A percentile compares a stretch with the other conserved stretches of the same genome.
Evolutionary conservation across 164 flowering plant species (phyloP).

Genomic region (Macadamia tetraphylla): DNA sequence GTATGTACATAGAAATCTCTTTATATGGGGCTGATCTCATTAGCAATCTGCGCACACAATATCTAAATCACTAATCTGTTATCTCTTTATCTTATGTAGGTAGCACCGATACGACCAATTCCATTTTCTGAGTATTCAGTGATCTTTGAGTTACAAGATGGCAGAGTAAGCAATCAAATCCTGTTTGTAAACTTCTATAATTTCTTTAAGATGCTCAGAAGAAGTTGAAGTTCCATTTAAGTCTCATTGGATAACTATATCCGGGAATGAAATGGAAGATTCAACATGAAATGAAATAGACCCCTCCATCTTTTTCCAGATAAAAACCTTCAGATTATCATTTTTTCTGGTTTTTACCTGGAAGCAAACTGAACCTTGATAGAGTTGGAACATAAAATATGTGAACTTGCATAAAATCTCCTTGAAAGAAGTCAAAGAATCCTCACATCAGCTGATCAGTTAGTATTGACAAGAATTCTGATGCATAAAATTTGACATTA

Average conservation of each 20-base stretch:
- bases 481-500: not conserved
- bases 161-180: slow-evolving; percentile 52
- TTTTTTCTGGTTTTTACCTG: too few species aligned
- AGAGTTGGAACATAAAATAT: not conserved
- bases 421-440: not conserved
- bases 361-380: too few species aligned
- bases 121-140: slow-evolving; percentile 57
- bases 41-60: not conserved
- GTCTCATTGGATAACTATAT: not conserved
- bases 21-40: not conserved
- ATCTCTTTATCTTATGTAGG: slow-evolving; percentile 33
- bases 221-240: not conserved
- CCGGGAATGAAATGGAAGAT: not conserved
- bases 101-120: slow-evolving; percentile 60
- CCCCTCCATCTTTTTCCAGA: not conserved
- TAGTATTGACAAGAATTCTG: not conserved
- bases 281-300: not conserved
- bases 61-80: not conserved
- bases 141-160: slow-evolving; percentile 70
- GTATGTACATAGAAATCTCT: slow-evolving; percentile 27
- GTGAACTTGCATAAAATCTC: not conserved
- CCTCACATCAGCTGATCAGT: too few species aligned
- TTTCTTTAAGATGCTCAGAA: not conserved
- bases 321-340: not conserved
- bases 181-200: not conserved